phyloP scores from a whole-genome alignment of 257 asterid genomes.

The Solanum okadae region DNA sequence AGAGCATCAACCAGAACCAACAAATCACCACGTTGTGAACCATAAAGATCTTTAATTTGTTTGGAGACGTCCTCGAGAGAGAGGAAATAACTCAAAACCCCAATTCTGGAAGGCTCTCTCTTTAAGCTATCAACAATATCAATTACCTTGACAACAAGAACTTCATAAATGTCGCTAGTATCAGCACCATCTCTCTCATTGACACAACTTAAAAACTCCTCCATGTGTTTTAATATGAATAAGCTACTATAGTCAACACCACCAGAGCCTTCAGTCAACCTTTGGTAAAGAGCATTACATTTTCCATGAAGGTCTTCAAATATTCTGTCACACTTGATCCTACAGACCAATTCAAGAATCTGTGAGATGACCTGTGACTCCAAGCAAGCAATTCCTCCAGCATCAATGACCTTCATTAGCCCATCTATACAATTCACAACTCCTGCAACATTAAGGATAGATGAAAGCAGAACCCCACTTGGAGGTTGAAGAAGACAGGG shows the following conservation, averaged over 20 bases:
- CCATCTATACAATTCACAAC: slow-evolving; percentile 49
- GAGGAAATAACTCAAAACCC: slow-evolving; percentile 44
- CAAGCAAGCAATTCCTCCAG: slow-evolving; percentile 34
- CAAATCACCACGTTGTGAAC: slow-evolving; percentile 53
- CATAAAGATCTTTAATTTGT: slow-evolving; percentile 37
- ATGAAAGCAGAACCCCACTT: slow-evolving; percentile 64
- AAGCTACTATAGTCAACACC: slow-evolving; percentile 64
- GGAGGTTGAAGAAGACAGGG: slow-evolving; percentile 49
- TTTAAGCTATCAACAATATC: slow-evolving; percentile 55
- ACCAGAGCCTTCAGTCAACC: slow-evolving; percentile 47
- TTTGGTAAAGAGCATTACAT: slow-evolving; percentile 52
- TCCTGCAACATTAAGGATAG: slow-evolving; percentile 58
- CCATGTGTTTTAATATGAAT: slow-evolving; percentile 69
- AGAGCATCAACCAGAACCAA: slow-evolving; percentile 72
- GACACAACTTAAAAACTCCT: slow-evolving; percentile 46
- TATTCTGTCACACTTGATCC: slow-evolving; percentile 67
- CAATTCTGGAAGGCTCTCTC: slow-evolving; percentile 38
- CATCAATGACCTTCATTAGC: slow-evolving; percentile 45
- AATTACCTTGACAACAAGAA: slow-evolving; percentile 47
- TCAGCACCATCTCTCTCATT: slow-evolving; percentile 32
- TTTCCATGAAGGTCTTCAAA: slow-evolving; percentile 55
- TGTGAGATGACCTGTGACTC: slow-evolving; percentile 42
- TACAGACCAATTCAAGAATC: slow-evolving; percentile 62
- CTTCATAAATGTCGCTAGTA: slow-evolving; percentile 49
- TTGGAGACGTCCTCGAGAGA: slow-evolving; percentile 50